A percentile compares a stretch with the other conserved stretches of the same genome.
These are phyloP conservation scores for Phytophthora multivora DNA, from an alignment of 352 stramenopile species.

Conservation along the genomic window DNA sequence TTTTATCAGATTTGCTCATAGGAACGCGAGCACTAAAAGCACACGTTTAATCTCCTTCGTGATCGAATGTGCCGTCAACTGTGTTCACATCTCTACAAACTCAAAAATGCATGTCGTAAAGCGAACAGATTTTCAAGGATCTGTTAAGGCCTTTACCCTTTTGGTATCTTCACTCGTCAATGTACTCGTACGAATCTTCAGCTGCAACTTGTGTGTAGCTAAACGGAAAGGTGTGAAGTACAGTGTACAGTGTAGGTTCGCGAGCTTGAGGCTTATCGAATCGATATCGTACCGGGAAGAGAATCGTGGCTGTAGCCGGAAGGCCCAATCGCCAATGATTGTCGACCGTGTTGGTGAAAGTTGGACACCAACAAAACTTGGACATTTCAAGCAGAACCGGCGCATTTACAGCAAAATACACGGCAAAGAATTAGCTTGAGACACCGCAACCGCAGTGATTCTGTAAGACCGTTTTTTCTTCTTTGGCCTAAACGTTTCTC, in stretches of 20 bases:
- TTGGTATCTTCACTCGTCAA: too few relatives aligned
- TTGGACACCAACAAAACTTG: neutral
- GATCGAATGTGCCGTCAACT: slow-evolving; percentile 88
- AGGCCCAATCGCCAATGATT: neutral
- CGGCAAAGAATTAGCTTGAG: neutral
- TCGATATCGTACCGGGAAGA: neutral
- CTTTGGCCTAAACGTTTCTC: neutral
- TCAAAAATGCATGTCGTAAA: neutral
- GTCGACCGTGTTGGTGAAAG: neutral
- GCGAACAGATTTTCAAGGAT: too few relatives aligned
- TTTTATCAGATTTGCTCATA: slow-evolving; percentile 88
- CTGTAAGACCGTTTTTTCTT: neutral
- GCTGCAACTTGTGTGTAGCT: too few relatives aligned
- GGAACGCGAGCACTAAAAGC: slow-evolving; percentile 85
- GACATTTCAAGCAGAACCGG: slow-evolving; percentile 2
- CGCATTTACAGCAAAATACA: neutral
- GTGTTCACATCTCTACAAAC: slow-evolving; percentile 56
- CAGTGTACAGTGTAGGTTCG: too few relatives aligned
- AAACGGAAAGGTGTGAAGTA: too few relatives aligned
- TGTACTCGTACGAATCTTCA: too few relatives aligned
- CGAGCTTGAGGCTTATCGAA: too few relatives aligned
- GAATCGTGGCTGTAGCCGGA: neutral
- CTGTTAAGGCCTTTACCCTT: too few relatives aligned
- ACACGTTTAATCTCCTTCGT: slow-evolving; percentile 77
- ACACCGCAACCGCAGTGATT: neutral